These are phyloP conservation scores for Candida albicans DNA, from an alignment of 1,139 yeast genomes.

Conservation along the genomic window DNA sequence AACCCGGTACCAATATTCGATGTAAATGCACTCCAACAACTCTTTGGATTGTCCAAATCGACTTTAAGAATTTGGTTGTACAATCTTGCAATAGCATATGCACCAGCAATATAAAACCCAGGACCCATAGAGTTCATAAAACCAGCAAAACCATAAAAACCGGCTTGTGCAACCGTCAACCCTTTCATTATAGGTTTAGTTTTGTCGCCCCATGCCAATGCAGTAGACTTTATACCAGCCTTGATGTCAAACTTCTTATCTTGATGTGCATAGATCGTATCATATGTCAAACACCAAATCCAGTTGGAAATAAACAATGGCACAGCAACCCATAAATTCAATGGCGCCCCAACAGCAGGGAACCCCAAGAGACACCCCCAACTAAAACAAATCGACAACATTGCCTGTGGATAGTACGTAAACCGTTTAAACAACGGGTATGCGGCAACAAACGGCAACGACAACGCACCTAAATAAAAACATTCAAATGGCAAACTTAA, in stretches of 20 bases:
- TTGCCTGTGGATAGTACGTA: constrained; percentile 91
- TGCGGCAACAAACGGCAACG: constrained; percentile 76
- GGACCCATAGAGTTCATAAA: constrained; percentile 84
- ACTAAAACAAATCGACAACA: constrained; percentile 78
- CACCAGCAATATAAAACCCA: constrained; percentile 68
- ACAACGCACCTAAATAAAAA: constrained; percentile 77
- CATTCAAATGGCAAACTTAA: constrained; percentile 77
- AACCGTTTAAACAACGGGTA: constrained; percentile 93
- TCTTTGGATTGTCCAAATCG: constrained; percentile 71
- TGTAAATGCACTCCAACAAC: constrained; percentile 81
- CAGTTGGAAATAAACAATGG: constrained; percentile 78
- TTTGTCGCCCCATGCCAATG: constrained; percentile 85
- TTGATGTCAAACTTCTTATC: constrained; percentile 83
- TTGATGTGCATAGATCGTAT: constrained; percentile 96
- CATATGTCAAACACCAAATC: constrained; percentile 94
- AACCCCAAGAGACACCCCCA: constrained; percentile 96
- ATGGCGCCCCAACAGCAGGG: constrained; percentile 88
- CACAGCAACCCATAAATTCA: constrained; percentile 70
- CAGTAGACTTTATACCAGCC: constrained; percentile 94
- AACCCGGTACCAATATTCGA: constrained; percentile 82
- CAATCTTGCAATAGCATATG: constrained; percentile 67
- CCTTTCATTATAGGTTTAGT: constrained; percentile 69
- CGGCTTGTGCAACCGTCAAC: constrained; percentile 66
- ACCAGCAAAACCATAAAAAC: constrained; percentile 69
- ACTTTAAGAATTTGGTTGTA: constrained; percentile 67